Percentiles rank a stretch among this genome's conserved stretches.
phyloP scores from a whole-genome alignment of 2,329 filamentous ascomycete genomes.

The Ilyonectria robusta region DNA sequence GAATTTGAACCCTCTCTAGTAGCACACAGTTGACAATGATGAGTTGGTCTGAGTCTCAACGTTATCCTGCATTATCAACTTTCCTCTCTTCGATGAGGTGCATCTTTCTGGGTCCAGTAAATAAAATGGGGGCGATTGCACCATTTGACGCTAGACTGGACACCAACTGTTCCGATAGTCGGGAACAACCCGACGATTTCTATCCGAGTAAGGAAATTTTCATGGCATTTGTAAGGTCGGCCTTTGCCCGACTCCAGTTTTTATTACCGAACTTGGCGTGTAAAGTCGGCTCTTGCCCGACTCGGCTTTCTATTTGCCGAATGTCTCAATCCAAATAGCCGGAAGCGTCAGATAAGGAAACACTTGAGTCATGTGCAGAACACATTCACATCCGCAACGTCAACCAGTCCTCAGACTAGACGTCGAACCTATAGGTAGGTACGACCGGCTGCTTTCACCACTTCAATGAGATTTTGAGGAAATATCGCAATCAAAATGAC shows the following conservation, averaged over 20 bases:
- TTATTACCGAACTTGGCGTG: neutral
- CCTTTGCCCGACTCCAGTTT: neutral
- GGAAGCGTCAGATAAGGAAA: neutral
- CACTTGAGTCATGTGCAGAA: neutral
- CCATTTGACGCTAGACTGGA: neutral
- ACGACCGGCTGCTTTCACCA: neutral
- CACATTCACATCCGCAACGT: neutral
- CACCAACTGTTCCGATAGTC: neutral
- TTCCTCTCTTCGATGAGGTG: neutral
- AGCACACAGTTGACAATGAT: neutral
- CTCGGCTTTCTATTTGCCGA: neutral
- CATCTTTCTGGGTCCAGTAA: too few species aligned
- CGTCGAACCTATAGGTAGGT: neutral
- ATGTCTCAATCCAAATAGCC: neutral
- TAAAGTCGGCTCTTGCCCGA: too few species aligned
- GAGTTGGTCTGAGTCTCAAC: neutral
- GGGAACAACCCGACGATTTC: neutral
- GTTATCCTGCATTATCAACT: neutral
- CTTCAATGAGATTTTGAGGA: neutral
- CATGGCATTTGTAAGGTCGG: neutral
- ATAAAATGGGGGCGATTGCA: neutral
- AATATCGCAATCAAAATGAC: conserved; percentile 16
- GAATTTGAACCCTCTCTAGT: neutral
- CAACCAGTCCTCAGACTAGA: neutral
- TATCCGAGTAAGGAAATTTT: neutral